Percentiles rank a stretch among this genome's conserved stretches.
Conservation (phyloP, 106 monocot genomes). For the Dioscorea dumetorum region DNA sequence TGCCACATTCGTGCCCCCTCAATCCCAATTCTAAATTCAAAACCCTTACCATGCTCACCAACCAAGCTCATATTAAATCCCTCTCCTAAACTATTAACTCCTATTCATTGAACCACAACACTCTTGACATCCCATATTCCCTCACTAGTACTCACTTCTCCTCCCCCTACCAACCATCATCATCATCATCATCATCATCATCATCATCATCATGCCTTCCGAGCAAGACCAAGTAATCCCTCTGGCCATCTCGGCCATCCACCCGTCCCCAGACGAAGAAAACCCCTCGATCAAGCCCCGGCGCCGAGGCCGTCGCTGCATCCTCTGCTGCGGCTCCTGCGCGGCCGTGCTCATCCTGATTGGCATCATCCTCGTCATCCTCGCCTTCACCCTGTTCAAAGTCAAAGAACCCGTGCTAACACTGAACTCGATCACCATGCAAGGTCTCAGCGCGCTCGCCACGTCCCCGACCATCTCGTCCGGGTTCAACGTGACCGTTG, state of each 20-base stretch:
- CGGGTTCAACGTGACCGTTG: conserved; percentile 11
- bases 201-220: neutral
- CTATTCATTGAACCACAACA: too few relatives aligned
- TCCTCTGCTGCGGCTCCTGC: conserved; percentile 7
- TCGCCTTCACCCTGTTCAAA: conserved; percentile 21
- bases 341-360: conserved; percentile 1
- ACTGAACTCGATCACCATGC: conserved; percentile 7
- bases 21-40: too few relatives aligned
- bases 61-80: too few relatives aligned
- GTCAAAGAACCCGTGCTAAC: conserved; percentile 11
- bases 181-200: too few relatives aligned
- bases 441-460: conserved; percentile 1
- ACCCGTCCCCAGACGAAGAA: neutral
- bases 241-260: neutral
- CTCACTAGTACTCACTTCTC: too few relatives aligned
- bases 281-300: neutral
- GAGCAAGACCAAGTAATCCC: neutral
- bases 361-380: conserved; percentile 16
- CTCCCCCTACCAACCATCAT: too few relatives aligned
- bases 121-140: too few relatives aligned
- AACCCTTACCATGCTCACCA: too few relatives aligned
- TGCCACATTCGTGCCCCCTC: too few relatives aligned
- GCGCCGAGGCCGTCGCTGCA: neutral
- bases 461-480: neutral
- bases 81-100: too few relatives aligned